phyloP scores from a whole-genome alignment of 345 rosid genomes.

The Arabis alpina region DNA sequence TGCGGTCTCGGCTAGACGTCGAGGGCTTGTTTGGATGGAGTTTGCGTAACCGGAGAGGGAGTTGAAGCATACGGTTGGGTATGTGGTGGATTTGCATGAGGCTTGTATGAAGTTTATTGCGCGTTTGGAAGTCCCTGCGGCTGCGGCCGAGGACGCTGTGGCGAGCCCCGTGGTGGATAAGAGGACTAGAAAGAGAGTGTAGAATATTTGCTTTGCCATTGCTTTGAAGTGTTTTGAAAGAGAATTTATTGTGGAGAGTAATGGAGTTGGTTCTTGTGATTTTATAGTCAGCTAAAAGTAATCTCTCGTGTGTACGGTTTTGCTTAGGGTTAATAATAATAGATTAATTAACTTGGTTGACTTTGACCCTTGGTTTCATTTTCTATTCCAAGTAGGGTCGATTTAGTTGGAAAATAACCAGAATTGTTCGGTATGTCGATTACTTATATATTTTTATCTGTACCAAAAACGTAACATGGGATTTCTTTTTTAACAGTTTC shows the following conservation, averaged over 20 bases:
- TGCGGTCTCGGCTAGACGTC: conserved; percentile 72
- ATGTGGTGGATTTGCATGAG: conserved; percentile 68
- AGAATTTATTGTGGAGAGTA: conserved; percentile 25
- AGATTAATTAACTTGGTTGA: conserved; percentile 19
- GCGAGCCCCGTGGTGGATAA: conserved; percentile 15
- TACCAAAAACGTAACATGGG: conserved; percentile 4
- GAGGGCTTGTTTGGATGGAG: conserved; percentile 62
- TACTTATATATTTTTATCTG: not conserved
- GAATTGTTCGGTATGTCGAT: conserved; percentile 20
- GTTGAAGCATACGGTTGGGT: conserved; percentile 64
- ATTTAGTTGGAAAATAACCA: conserved; percentile 39
- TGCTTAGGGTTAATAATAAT: conserved; percentile 22
- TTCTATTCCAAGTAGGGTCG: conserved; percentile 26
- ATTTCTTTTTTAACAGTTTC: not conserved
- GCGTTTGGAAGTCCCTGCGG: conserved; percentile 29
- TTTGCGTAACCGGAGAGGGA: conserved; percentile 63
- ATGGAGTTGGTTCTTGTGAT: conserved; percentile 19
- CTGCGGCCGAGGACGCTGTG: not conserved
- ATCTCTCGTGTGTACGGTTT: conserved; percentile 13
- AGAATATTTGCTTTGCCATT: conserved; percentile 34
- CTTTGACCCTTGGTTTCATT: conserved; percentile 28
- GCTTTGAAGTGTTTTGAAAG: conserved; percentile 22
- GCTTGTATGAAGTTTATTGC: conserved; percentile 53
- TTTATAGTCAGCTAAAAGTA: conserved; percentile 26
- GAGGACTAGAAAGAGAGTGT: conserved; percentile 25